Percentiles rank a stretch among this genome's conserved stretches.
These are phyloP conservation scores for Torrubiella hemipterigena DNA, from an alignment of 2,329 filamentous ascomycete species.

Conservation along the genomic window DNA sequence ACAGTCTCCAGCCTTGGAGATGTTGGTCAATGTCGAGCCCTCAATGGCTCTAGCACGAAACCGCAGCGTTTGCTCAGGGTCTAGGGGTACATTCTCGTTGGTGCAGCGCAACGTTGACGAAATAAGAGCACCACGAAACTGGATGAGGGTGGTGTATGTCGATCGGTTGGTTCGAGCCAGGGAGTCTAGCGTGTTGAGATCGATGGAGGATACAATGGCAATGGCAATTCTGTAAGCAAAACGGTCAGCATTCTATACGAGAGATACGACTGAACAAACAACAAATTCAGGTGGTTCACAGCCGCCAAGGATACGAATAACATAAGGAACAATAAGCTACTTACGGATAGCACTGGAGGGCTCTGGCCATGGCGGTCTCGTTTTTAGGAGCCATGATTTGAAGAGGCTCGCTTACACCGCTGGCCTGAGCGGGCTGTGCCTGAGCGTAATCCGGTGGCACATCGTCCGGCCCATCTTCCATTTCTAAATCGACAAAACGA, in stretches of 20 bases:
- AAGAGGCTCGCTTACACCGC: slow-evolving; percentile 2
- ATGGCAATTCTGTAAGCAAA: slow-evolving; percentile 54
- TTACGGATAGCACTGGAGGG: slow-evolving; percentile 25
- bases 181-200: slow-evolving; percentile 77
- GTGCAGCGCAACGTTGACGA: slow-evolving; percentile 66
- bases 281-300: neutral
- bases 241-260: slow-evolving; percentile 1
- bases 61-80: slow-evolving; percentile 43
- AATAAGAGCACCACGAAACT: slow-evolving; percentile 64
- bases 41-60: slow-evolving; percentile 46
- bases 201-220: slow-evolving; percentile 63
- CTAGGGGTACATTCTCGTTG: slow-evolving; percentile 50
- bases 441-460: slow-evolving; percentile 2
- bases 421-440: slow-evolving; percentile 1
- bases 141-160: slow-evolving; percentile 64
- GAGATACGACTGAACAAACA: neutral
- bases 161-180: slow-evolving; percentile 73
- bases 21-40: slow-evolving; percentile 31
- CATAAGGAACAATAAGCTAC: slow-evolving; percentile 1
- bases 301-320: neutral
- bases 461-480: slow-evolving; percentile 7
- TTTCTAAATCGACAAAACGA: slow-evolving; percentile 13
- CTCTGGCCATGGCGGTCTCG: slow-evolving; percentile 13
- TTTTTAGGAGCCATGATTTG: slow-evolving; percentile 5
- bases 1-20: slow-evolving; percentile 60